Base-by-base conservation (phyloP, 2,329 filamentous ascomycete species). In the Neurospora sp. region DNA sequence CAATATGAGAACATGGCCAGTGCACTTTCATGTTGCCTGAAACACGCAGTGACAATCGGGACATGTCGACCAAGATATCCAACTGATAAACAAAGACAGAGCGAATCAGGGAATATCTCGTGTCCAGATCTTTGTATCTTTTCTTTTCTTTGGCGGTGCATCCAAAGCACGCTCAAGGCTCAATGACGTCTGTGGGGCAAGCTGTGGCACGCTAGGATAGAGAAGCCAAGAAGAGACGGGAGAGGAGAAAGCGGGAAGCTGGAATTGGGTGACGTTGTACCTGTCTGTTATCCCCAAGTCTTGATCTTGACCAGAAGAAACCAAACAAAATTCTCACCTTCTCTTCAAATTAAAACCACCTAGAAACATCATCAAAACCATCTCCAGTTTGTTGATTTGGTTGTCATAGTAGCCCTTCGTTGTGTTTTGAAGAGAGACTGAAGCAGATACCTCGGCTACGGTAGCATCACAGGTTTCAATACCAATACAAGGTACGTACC, bases 181-280 rank as follows among this genome's bases (percentile, higher is more conserved):
- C 67, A 68, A 75, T 75, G 73, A 75, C 73, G 73, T 75, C 68
- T 71, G 15, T 69, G 69, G 70, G 67, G 71, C 70, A 69, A 68
- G 36, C 68, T 69, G 69, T 71, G 66, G 72, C 70, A 69, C 70
- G 68, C 71, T 69, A 71, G 28, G 28, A 28, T 28, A 28, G 28
- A 28, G 1, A 28, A 28, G 28, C 28, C 28, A 28, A 28, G 23
- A 28, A 28, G 28, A 28, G 28, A 28, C 4, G 28, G 28, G 28
- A 28, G 28, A 28, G 28, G 28, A 28, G 28, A 28, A 28, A 28
- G 28, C 28, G 28, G 28, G 28, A 28, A 28, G 10, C 38, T 62
- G 52, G 23, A 62, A 62, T 36, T 62, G 52, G 52, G 52, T 62
- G 52, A 62, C 52, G 52, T 62, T 62, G 52, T 62, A 62, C 15